Evolutionary conservation across 75 land plant genomes (phyloP), one percentile per base, ranked within the genome.

Genomic region (Ceratopteris richardii): DNA sequence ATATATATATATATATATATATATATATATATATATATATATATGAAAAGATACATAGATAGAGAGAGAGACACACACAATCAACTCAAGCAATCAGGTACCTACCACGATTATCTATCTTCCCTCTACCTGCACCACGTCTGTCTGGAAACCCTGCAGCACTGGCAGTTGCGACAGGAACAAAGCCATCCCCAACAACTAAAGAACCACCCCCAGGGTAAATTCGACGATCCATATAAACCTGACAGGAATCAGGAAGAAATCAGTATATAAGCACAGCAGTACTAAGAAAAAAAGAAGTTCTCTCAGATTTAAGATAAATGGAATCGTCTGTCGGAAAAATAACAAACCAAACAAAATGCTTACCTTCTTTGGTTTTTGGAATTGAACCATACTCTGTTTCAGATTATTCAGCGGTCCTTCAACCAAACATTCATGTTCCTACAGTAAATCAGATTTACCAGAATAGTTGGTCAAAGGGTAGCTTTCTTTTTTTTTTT

Each of bases 331-430:
- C 9, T 40, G 9, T 23, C 25, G 22, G 54, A 52, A 14, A 52
- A 23, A 24, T 24, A 23, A 52, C 25, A 11, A 48, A 48, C 4
- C 14, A 14, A 40, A 40, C 42, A 40, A 40, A 40, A 40, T 40
- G 42, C 10, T 39, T 72, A 92, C 99, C 88, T 95, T 95, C 61
- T 90, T 95, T 28, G 99, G 99, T 66, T 95, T 95, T 60, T 95
- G 99, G 63, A 95, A 95, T 54, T 95, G 99, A n/a, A 95, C 96
- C 99, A 95, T 95, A 66, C 99, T 95, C 62, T 95, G 99, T 74
- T 95, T 95, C 64, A 95, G 57, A 60, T 95, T 95, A 75, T 86
- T 95, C 44, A 95, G 73, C 33, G 99, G 91, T 24, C 99, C 99
- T 76, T 95, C 99, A 18, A 95, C 99, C 72, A 95, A 66, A 63